A percentile compares a stretch with the other conserved stretches of the same genome.
Evolutionary conservation across 2,329 filamentous ascomycete genomes (phyloP).

Genomic region (Periconia sp.): DNA sequence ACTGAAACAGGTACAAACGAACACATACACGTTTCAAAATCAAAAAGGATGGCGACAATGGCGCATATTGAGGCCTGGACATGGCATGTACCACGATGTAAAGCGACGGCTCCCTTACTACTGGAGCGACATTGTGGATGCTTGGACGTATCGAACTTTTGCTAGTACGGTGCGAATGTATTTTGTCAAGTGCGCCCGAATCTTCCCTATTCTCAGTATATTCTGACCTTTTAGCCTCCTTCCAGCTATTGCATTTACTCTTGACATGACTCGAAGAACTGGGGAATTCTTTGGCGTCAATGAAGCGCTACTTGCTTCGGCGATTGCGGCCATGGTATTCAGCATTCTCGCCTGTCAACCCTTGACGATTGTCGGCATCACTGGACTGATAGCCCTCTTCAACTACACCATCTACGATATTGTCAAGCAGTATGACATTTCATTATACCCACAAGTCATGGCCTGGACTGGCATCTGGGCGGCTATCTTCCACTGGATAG

Average conservation of each 20-base stretch:
- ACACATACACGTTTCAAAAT: constrained; percentile 44
- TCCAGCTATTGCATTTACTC: constrained; percentile 63
- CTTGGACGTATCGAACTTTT: constrained; percentile 60
- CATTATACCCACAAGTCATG: constrained; percentile 61
- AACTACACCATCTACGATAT: constrained; percentile 68
- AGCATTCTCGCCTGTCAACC: constrained; percentile 60
- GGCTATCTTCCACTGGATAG: constrained; percentile 63
- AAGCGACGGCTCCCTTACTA: constrained; percentile 61
- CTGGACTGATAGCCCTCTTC: constrained; percentile 58
- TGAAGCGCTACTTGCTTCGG: constrained; percentile 61
- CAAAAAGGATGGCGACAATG: constrained; percentile 49
- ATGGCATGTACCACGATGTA: constrained; percentile 63
- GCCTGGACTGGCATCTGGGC: constrained; percentile 64
- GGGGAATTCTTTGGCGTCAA: constrained; percentile 63
- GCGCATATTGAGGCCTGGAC: constrained; percentile 52
- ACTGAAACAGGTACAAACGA: constrained; percentile 32
- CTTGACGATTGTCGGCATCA: constrained; percentile 63
- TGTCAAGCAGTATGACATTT: constrained; percentile 55
- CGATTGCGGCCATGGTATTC: constrained; percentile 62
- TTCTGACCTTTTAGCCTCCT: constrained; percentile 50
- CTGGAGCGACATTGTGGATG: constrained; percentile 62
- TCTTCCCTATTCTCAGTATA: too few species aligned
- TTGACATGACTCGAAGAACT: constrained; percentile 64
- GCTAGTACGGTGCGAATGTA: constrained; percentile 64
- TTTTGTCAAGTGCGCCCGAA: constrained; percentile 58